phyloP scores from a whole-genome alignment of 371 early-diverging fungal genomes.

The Lichtheimia ramosa region DNA sequence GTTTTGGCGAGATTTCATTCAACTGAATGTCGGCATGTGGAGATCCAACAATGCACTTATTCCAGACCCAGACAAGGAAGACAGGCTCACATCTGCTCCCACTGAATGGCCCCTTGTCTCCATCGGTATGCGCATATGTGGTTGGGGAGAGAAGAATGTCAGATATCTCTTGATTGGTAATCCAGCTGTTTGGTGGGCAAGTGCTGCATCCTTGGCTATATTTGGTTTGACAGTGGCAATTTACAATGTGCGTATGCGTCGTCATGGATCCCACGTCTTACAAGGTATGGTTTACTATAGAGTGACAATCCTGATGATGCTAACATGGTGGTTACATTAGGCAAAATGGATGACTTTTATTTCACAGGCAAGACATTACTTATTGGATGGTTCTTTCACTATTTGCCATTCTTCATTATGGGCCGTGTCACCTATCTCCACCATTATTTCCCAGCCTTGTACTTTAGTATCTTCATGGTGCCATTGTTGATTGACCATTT shows the following conservation, averaged over 20 bases:
- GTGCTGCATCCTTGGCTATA: conserved; percentile 61
- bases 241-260: conserved; percentile 69
- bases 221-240: conserved; percentile 41
- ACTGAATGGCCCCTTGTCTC: conserved; percentile 93
- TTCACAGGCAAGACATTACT: conserved; percentile 71
- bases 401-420: conserved; percentile 97
- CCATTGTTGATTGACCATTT: conserved; percentile 79
- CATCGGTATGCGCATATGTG: conserved; percentile 95
- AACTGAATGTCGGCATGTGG: conserved; percentile 97
- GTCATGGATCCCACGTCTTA: conserved; percentile 67
- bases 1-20: conserved; percentile 87
- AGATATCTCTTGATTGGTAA: conserved; percentile 98
- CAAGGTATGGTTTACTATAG: conserved; percentile 17
- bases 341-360: conserved; percentile 71
- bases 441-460: conserved; percentile 98
- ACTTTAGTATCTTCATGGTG: conserved; percentile 86
- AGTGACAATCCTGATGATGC: no score
- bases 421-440: conserved; percentile 98
- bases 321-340: conserved; percentile 16
- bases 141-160: conserved; percentile 86
- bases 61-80: conserved; percentile 95
- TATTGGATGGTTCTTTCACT: conserved; percentile 96
- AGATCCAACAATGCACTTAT: conserved; percentile 96
- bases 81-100: conserved; percentile 86
- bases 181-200: conserved; percentile 94